Evolutionary conservation across 768 basidiomycete genomes (phyloP), one percentile per base, ranked within the genome.

Genomic region (Mycena galopus): DNA sequence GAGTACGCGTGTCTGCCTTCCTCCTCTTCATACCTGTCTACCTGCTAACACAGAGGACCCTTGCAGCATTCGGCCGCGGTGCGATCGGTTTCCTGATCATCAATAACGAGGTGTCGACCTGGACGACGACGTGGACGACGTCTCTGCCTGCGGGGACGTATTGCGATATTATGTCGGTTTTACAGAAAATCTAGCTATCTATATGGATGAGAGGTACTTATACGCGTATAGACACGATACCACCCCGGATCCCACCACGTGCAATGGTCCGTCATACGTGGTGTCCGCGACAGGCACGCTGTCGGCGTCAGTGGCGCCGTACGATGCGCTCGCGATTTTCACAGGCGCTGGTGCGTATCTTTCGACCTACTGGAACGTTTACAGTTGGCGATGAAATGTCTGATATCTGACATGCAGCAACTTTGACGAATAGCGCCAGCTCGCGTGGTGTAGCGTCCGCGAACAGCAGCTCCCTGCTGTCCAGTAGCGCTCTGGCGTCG

Each of bases 321-420:
- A 60, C 37, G 74, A 78, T 60, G 77, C 75, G 2, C 50, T 76
- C 9, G 77, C 77, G 4, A 61, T 78, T 32, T 73, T 67, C 23
- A 37, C 47, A 0, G 58, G 58, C 14, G n/a, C 58, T 35, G 27
- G 71, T 67, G 55, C 12, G 65, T 58, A 17, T 33, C n/a, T 55
- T 47, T 56, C 19, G 2, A 4, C 42, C 10, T n/a, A n/a, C n/a
- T n/a, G 9, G 25, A 5, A 47, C 27, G 16, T 47, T 23, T 10
- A 16, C 8, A n/a, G 19, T 2, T 16, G 5, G 16, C 16, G 1
- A 23, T 35, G 37, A 37, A 42, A 39, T 9, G n/a, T n/a, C n/a
- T n/a, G 39, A n/a, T 17, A 32, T 11, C 10, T 32, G 19, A 44
- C 19, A 44, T 44, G 10, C 35, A 65, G 64, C 32, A 27, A 29